Evolutionary conservation across 2,329 filamentous ascomycete genomes (phyloP).

Genomic region (Nigrospora oryzae): DNA sequence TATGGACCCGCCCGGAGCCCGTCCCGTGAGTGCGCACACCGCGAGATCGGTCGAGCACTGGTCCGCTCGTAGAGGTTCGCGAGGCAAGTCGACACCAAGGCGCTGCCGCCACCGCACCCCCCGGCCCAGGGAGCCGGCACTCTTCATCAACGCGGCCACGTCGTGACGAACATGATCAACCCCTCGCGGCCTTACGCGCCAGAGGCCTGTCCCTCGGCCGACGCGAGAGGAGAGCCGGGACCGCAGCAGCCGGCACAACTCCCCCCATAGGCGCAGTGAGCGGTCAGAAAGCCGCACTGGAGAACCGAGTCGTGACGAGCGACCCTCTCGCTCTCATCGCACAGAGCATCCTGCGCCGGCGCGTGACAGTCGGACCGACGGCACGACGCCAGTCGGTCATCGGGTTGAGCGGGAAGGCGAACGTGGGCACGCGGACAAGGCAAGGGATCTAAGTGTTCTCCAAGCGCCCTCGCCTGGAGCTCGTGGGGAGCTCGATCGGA

Average conservation of each 20-base stretch:
- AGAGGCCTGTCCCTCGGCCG: conserved; percentile 25
- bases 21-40: no score
- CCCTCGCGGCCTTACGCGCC: conserved; percentile 35
- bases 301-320: conserved; percentile 36
- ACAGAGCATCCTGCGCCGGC: conserved; percentile 19
- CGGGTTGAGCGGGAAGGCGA: conserved; percentile 30
- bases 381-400: conserved; percentile 12
- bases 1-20: no score
- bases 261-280: conserved; percentile 39
- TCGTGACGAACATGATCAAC: conserved; percentile 33
- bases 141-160: conserved; percentile 30
- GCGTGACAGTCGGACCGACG: conserved; percentile 21
- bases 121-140: no score
- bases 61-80: no score
- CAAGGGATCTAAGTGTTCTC: conserved; percentile 30
- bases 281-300: conserved; percentile 25
- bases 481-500: conserved; percentile 40
- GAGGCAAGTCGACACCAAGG: no score
- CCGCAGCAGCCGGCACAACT: conserved; percentile 20
- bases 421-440: conserved; percentile 28
- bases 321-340: conserved; percentile 33
- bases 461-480: conserved; percentile 21
- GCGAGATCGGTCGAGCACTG: no score
- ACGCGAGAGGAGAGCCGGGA: conserved; percentile 36
- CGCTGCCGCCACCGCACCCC: no score